phyloP scores from a whole-genome alignment of 2,329 filamentous ascomycete species.

The Aspergillaceae sp. region DNA sequence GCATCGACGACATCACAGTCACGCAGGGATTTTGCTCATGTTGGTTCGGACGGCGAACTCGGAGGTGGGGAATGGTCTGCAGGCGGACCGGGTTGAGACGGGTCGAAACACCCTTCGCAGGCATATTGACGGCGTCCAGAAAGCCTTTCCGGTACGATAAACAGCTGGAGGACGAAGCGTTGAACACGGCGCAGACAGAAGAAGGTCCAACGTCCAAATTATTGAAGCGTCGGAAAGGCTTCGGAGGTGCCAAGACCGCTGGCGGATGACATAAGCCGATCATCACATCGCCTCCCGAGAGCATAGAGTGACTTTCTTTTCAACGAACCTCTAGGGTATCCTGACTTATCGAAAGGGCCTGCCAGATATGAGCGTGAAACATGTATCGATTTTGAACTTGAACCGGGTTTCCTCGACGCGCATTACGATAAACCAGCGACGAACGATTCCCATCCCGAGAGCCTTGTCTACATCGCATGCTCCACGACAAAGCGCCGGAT shows the following conservation, averaged over 20 bases:
- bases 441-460: slow-evolving; percentile 7
- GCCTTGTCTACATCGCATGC: slow-evolving; percentile 16
- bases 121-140: slow-evolving; percentile 24
- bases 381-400: slow-evolving; percentile 10
- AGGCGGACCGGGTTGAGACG: slow-evolving; percentile 38
- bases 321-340: neutral
- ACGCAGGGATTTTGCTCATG: slow-evolving; percentile 56
- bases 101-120: slow-evolving; percentile 37
- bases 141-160: neutral
- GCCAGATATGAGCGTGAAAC: slow-evolving; percentile 14
- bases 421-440: slow-evolving; percentile 6
- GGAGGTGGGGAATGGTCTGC: slow-evolving; percentile 46
- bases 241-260: slow-evolving; percentile 15
- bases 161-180: neutral
- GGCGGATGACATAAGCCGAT: slow-evolving; percentile 21
- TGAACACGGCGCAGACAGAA: slow-evolving; percentile 6
- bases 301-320: neutral
- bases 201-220: slow-evolving; percentile 8
- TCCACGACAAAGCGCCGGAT: slow-evolving; percentile 14
- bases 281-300: neutral
- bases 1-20: slow-evolving; percentile 56
- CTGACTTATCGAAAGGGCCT: neutral
- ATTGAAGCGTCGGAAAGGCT: slow-evolving; percentile 6
- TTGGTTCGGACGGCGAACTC: slow-evolving; percentile 56
- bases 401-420: slow-evolving; percentile 7